Evolutionary conservation across 768 basidiomycete species (phyloP).

Genomic region (Psilocybe cubensis): DNA sequence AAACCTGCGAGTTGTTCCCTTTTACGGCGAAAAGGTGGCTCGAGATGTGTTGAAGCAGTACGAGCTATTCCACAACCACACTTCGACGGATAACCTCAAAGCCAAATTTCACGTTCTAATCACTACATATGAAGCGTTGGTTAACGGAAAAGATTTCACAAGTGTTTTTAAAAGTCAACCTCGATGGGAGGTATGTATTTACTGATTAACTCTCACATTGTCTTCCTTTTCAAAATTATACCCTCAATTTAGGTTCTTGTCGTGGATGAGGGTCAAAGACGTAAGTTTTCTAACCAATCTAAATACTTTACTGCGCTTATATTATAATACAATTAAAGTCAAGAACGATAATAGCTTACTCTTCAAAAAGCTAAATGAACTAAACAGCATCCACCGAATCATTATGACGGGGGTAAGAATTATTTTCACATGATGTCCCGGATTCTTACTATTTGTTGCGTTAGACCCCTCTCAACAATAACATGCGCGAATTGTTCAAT

Average conservation of each 20-base stretch:
- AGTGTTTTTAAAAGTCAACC: slow-evolving; percentile 80
- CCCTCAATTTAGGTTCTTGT: slow-evolving; percentile 57
- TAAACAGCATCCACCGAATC: slow-evolving; percentile 78
- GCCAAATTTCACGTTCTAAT: slow-evolving; percentile 88
- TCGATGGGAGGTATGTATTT: slow-evolving; percentile 77
- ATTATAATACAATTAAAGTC: slow-evolving; percentile 46
- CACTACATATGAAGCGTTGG: slow-evolving; percentile 90
- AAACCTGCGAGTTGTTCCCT: slow-evolving; percentile 76
- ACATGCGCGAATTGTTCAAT: slow-evolving; percentile 95
- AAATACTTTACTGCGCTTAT: not conserved
- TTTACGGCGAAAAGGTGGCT: slow-evolving; percentile 78
- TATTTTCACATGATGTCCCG: not conserved
- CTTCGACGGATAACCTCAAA: slow-evolving; percentile 44
- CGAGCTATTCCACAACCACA: slow-evolving; percentile 71
- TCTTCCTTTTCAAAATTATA: not conserved
- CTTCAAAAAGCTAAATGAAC: slow-evolving; percentile 81
- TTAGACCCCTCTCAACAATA: slow-evolving; percentile 95
- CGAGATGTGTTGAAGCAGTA: slow-evolving; percentile 81
- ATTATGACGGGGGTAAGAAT: slow-evolving; percentile 83
- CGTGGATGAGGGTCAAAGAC: slow-evolving; percentile 91
- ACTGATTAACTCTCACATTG: not conserved
- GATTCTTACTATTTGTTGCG: not conserved
- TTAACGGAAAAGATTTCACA: slow-evolving; percentile 67
- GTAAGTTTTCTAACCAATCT: slow-evolving; percentile 48
- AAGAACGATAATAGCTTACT: slow-evolving; percentile 82